Evolutionary conservation across 352 stramenopile genomes (phyloP), one percentile per base, ranked within the genome.

Genomic region (Phytophthora multivora): DNA sequence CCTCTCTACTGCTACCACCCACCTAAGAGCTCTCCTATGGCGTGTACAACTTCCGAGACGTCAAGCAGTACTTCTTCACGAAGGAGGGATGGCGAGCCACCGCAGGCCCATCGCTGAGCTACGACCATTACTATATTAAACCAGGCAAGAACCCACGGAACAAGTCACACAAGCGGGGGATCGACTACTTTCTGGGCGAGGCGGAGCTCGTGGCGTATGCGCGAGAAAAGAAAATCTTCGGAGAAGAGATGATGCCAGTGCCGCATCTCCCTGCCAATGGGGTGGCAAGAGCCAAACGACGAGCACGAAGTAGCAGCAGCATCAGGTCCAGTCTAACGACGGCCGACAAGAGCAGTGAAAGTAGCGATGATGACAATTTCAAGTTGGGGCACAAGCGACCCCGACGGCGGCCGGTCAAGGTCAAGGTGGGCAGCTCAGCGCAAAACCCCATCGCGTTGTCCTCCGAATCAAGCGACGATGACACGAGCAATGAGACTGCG

Each of bases 71-170:
- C 45, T 79, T 77, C 66, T 62, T 53, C 39, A 33, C 28, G 9
- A 33, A 33, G 28, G 28, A 33, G 28, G 28, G 28, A 13, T 33
- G 28, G 28, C 28, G 71, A 62, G 28, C 18, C 57, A 54, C n/a
- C 48, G 33, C 23, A 10, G 72, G 65, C 0, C 56, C 58, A 12
- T 0, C 31, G 36, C 69, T 81, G 30, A 77, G 69, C 45, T 81
- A 81, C 55, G 62, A 81, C 26, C 73, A 81, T 59, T 81, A 55
- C 62, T 81, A 81, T 53, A 62, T 81, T 43, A 73, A 77, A 41
- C 73, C 73, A 5, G 59, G 59, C 40, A 77, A 76, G 52, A 71
- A 45, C 40, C 47, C 61, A 13, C 33, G 33, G 8, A 60, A 50
- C 48, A 46, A 39, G 23, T 1, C 46, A 12, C 66, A 72, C 52